These are phyloP conservation scores for Cutaneotrichosporon spelunceum DNA, from an alignment of 1,284 basidiomycete species.

Conservation along the genomic window DNA sequence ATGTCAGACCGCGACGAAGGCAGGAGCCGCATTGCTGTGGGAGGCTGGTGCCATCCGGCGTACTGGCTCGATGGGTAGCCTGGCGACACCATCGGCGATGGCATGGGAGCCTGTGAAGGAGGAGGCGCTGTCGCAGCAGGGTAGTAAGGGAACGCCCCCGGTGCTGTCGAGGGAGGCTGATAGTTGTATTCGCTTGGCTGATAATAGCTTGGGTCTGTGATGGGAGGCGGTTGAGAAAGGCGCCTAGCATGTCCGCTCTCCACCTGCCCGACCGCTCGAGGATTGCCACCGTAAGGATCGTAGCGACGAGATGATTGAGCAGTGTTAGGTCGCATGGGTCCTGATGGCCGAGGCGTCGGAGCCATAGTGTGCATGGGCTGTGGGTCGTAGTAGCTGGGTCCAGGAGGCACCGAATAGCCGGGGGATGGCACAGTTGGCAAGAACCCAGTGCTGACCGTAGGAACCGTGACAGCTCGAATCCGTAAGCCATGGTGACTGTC, in stretches of 20 bases:
- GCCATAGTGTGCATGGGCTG: constrained; percentile 10
- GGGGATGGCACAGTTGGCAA: constrained; percentile 7
- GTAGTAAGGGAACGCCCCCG: constrained; percentile 20
- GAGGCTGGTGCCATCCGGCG: constrained; percentile 17
- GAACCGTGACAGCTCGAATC: constrained; percentile 19
- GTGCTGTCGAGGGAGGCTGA: constrained; percentile 26
- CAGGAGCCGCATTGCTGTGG: constrained; percentile 15
- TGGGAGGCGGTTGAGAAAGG: constrained; percentile 19
- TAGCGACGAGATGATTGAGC: constrained; percentile 18
- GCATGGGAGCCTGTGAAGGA: constrained; percentile 13
- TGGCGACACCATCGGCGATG: constrained; percentile 23
- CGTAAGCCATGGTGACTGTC: constrained; percentile 20
- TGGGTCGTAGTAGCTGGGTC: constrained; percentile 17
- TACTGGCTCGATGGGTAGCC: constrained; percentile 16
- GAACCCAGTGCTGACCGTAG: constrained; percentile 7
- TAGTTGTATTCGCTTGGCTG: constrained; percentile 24
- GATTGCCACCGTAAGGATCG: constrained; percentile 18
- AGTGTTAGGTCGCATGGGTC: constrained; percentile 14
- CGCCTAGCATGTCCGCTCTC: constrained; percentile 21
- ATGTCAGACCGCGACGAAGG: constrained; percentile 14
- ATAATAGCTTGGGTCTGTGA: constrained; percentile 9
- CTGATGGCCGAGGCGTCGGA: constrained; percentile 8
- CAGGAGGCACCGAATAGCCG: constrained; percentile 14
- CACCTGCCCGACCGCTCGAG: not conserved
- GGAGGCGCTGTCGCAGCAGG: constrained; percentile 2